These are phyloP conservation scores for Dissophora globulifera DNA, from an alignment of 192 early-diverging fungal species.

Conservation along the genomic window DNA sequence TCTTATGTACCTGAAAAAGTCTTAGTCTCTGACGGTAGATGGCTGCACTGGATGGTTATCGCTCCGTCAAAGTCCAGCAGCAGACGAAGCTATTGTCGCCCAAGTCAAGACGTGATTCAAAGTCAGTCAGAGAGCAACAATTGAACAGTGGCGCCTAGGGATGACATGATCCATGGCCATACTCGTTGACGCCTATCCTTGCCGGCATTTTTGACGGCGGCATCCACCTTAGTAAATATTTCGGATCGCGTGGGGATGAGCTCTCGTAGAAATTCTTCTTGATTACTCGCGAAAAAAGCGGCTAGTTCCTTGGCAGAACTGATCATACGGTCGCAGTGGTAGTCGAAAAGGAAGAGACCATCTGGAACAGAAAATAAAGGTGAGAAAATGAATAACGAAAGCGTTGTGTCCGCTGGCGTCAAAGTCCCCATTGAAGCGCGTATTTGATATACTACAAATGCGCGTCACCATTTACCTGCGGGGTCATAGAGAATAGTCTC, in stretches of 20 bases:
- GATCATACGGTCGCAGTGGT: slow-evolving; percentile 47
- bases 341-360: slow-evolving; percentile 42
- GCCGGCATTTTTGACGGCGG: slow-evolving; percentile 31
- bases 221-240: slow-evolving; percentile 29
- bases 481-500: slow-evolving; percentile 52
- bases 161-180: too few species aligned
- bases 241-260: slow-evolving; percentile 45
- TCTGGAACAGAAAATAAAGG: too few species aligned
- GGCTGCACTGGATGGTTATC: slow-evolving; percentile 40
- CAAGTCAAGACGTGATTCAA: too few species aligned
- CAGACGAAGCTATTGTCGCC: slow-evolving; percentile 31
- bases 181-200: slow-evolving; percentile 34
- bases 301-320: slow-evolving; percentile 38
- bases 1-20: slow-evolving; percentile 13
- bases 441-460: too few species aligned
- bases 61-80: slow-evolving; percentile 48
- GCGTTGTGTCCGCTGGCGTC: too few species aligned
- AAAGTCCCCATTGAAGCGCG: too few species aligned
- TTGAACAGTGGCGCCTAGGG: too few species aligned
- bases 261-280: slow-evolving; percentile 26
- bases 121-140: too few species aligned
- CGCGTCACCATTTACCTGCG: slow-evolving; percentile 21
- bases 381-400: too few species aligned
- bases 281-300: slow-evolving; percentile 12
- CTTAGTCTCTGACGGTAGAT: slow-evolving; percentile 35